A percentile compares a stretch with the other conserved stretches of the same genome.
phyloP scores from a whole-genome alignment of 352 stramenopile genomes.

The Pythium volutum region DNA sequence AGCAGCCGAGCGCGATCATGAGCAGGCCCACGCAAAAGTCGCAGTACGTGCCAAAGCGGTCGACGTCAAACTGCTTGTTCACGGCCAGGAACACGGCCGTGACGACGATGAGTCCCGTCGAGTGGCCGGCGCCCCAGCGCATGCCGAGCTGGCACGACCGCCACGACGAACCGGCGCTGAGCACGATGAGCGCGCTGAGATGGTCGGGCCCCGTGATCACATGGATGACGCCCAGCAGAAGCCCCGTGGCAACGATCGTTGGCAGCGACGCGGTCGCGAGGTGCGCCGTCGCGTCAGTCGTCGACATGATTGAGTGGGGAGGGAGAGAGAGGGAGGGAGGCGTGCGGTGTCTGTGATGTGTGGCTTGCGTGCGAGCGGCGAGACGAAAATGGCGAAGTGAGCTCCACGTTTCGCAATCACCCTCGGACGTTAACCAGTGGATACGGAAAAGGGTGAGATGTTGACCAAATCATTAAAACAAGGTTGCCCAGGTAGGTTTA shows the following conservation, averaged over 20 bases:
- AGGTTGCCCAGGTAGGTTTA: no score
- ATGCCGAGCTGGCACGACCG: constrained; percentile 78
- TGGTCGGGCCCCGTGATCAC: constrained; percentile 81
- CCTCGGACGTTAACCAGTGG: no score
- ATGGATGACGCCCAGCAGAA: constrained; percentile 54
- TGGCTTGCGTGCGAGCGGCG: not conserved
- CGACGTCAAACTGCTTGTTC: constrained; percentile 38
- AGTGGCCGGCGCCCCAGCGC: constrained; percentile 85
- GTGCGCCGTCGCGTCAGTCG: constrained; percentile 10
- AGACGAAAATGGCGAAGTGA: no score
- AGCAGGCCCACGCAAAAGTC: constrained; percentile 60
- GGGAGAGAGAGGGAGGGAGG: not conserved
- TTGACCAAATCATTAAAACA: no score
- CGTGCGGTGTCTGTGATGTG: no score
- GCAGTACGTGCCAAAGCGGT: constrained; percentile 43
- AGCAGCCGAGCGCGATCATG: constrained; percentile 52
- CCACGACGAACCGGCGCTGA: constrained; percentile 68
- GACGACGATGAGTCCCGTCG: constrained; percentile 67
- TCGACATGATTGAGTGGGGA: constrained; percentile 1
- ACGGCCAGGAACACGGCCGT: constrained; percentile 57
- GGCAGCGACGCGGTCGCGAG: constrained; percentile 25
- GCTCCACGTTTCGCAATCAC: no score
- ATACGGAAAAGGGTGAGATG: no score
- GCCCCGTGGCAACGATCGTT: constrained; percentile 46
- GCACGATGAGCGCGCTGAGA: constrained; percentile 79